Conservation (phyloP, 805 yeast species). For the Naumovozyma dairenensis region DNA sequence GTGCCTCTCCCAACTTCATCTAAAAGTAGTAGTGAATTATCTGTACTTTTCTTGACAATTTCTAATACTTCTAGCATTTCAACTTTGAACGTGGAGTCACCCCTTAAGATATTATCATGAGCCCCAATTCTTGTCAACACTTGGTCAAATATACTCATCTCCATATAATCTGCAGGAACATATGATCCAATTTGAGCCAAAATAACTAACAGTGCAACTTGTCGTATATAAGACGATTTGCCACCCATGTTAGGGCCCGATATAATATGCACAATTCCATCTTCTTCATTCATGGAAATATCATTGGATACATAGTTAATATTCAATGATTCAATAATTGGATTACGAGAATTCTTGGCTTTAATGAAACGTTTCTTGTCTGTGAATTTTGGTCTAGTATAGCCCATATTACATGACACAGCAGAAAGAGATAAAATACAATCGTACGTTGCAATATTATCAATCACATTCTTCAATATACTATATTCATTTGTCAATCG, state of each 20-base stretch:
- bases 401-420: slow-evolving; percentile 40
- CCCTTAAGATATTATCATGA: slow-evolving; percentile 60
- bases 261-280: slow-evolving; percentile 48
- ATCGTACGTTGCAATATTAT: slow-evolving; percentile 48
- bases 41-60: slow-evolving; percentile 69
- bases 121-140: slow-evolving; percentile 68
- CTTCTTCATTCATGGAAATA: slow-evolving; percentile 37
- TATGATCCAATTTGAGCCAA: slow-evolving; percentile 52
- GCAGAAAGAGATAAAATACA: slow-evolving; percentile 58
- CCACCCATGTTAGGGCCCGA: slow-evolving; percentile 62
- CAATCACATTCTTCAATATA: slow-evolving; percentile 35
- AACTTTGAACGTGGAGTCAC: slow-evolving; percentile 84
- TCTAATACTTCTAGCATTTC: slow-evolving; percentile 94
- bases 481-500: slow-evolving; percentile 32
- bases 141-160: slow-evolving; percentile 57
- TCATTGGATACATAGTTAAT: slow-evolving; percentile 57
- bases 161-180: slow-evolving; percentile 41
- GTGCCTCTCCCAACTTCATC: slow-evolving; percentile 97
- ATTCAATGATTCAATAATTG: slow-evolving; percentile 47
- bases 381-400: slow-evolving; percentile 42
- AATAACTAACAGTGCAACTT: slow-evolving; percentile 38
- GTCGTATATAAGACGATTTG: slow-evolving; percentile 47
- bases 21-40: slow-evolving; percentile 71
- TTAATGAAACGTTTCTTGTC: slow-evolving; percentile 38
- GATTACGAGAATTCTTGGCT: slow-evolving; percentile 53